Conservation (phyloP, 495 filamentous ascomycete genomes). For the Penicillium canariense region DNA sequence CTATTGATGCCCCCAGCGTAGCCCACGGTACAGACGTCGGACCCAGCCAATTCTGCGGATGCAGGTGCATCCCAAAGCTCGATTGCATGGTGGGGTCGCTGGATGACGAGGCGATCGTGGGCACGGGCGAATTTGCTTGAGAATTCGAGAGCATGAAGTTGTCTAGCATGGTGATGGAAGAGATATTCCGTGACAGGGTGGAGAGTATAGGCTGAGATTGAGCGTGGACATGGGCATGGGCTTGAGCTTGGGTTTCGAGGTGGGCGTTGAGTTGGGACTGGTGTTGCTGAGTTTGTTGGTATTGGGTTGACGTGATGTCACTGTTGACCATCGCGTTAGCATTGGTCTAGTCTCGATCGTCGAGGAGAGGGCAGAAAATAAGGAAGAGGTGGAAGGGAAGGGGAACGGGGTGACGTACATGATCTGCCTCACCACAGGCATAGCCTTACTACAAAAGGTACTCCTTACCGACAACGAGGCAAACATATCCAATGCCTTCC, state of each 20-base stretch:
- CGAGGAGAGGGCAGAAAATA: too few species aligned
- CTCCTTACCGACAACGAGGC: slow-evolving; percentile 41
- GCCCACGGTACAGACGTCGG: slow-evolving; percentile 39
- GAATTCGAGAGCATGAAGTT: slow-evolving; percentile 19
- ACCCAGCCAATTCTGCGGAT: slow-evolving; percentile 39
- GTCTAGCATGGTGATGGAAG: slow-evolving; percentile 17
- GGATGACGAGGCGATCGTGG: slow-evolving; percentile 22
- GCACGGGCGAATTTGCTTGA: slow-evolving; percentile 24
- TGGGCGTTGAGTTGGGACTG: slow-evolving; percentile 6
- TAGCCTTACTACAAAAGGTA: slow-evolving; percentile 43
- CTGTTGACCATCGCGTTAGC: too few species aligned
- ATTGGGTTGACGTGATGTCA: slow-evolving; percentile 25
- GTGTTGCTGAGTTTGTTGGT: slow-evolving; percentile 18
- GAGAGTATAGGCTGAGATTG: slow-evolving; percentile 11
- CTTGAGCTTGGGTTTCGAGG: slow-evolving; percentile 10
- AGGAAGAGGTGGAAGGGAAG: not conserved
- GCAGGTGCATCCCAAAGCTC: slow-evolving; percentile 28
- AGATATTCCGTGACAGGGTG: slow-evolving; percentile 7
- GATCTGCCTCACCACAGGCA: slow-evolving; percentile 38
- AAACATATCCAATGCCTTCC: slow-evolving; percentile 35
- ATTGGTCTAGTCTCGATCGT: slow-evolving; percentile 5
- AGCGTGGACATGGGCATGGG: slow-evolving; percentile 18
- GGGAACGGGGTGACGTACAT: slow-evolving; percentile 31
- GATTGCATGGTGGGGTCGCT: slow-evolving; percentile 26
- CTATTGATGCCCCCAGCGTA: slow-evolving; percentile 16